Base-by-base conservation (phyloP, 2,329 filamentous ascomycete genomes). In the Hortaea sp. region DNA sequence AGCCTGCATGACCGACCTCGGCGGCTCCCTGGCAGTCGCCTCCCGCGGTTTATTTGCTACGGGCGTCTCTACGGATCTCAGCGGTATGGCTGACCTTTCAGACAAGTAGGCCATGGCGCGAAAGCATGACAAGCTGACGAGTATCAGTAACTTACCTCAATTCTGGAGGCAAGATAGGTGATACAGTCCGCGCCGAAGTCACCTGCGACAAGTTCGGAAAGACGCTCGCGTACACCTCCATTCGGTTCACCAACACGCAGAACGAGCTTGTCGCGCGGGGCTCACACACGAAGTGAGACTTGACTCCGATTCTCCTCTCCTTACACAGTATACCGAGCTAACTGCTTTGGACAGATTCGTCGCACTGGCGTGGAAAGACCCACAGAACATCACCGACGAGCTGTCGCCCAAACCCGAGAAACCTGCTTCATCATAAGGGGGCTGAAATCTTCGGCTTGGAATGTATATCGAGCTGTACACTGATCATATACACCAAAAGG, bases 1-100 rank as follows among this genome's bases (percentile, higher is more conserved):
- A 29, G 85, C 85, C 3, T 85, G 81, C 60, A 81, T 89, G 67
- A 78, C 82, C 41, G 80, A 84, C 54, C 74, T 83, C 1, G 79
- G 81, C 4, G 81, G 81, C 20, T 82, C 78, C 11, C 66, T 84
- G 7, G 80, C 80, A 6, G 77, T 84, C 37, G 81, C 80, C 5
- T 83, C 80, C 0, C 69, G 75, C 31, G 80, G 81, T 0, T 69
- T 84, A 1, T 83, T 77, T 57, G 73, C 79, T 13, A 84, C 80
- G 0, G 80, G 80, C 6, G 80, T 84, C 2, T 81, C 78, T 1
- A 84, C 80, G 3, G 80, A 84, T 62, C 61, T 84, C 7, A 82
- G 75, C 52, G 75, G 74, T 76, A 61, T 43, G 55, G 49, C 32
- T 35, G 9, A 13, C 10, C 39, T n/a, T 12, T 37, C 3, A 9